phyloP scores from a whole-genome alignment of 768 basidiomycete species.

The Tephrocybe sp. region DNA sequence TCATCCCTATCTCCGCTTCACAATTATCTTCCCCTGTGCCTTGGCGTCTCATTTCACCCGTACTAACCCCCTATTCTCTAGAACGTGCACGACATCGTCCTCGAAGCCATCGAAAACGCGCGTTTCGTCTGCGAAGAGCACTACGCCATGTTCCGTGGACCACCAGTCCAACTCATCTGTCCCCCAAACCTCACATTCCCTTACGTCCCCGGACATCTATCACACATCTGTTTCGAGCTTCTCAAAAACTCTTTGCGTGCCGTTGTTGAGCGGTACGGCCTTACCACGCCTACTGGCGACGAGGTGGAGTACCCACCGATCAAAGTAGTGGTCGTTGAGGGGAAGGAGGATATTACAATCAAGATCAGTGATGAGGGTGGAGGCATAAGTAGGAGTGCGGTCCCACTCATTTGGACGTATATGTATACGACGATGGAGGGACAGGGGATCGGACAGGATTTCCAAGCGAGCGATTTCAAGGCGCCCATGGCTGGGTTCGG shows the following conservation, averaged over 20 bases:
- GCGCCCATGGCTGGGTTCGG: constrained; percentile 98
- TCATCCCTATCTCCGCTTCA: background rate
- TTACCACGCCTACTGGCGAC: too few relatives aligned
- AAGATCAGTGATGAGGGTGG: constrained; percentile 98
- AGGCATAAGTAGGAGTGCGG: constrained; percentile 83
- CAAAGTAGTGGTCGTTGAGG: constrained; percentile 93
- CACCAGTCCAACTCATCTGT: constrained; percentile 95
- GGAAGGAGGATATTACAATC: constrained; percentile 98
- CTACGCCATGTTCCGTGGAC: constrained; percentile 92
- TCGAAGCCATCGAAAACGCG: constrained; percentile 98
- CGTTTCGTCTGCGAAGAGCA: constrained; percentile 94
- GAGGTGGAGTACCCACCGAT: constrained; percentile 85
- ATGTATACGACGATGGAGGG: constrained; percentile 91
- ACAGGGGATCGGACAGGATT: constrained; percentile 71
- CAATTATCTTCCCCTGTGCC: background rate
- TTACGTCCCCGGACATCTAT: constrained; percentile 95
- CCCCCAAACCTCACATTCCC: constrained; percentile 82
- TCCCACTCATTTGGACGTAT: constrained; percentile 97
- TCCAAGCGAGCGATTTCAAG: constrained; percentile 86
- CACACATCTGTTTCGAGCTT: constrained; percentile 95
- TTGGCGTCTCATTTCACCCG: background rate
- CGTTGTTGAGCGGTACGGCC: constrained; percentile 89
- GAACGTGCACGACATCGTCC: constrained; percentile 97
- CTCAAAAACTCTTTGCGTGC: constrained; percentile 97
- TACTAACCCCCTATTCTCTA: constrained; percentile 21